Evolutionary conservation across 2,329 filamentous ascomycete genomes (phyloP).

Genomic region (Septoria linicola): DNA sequence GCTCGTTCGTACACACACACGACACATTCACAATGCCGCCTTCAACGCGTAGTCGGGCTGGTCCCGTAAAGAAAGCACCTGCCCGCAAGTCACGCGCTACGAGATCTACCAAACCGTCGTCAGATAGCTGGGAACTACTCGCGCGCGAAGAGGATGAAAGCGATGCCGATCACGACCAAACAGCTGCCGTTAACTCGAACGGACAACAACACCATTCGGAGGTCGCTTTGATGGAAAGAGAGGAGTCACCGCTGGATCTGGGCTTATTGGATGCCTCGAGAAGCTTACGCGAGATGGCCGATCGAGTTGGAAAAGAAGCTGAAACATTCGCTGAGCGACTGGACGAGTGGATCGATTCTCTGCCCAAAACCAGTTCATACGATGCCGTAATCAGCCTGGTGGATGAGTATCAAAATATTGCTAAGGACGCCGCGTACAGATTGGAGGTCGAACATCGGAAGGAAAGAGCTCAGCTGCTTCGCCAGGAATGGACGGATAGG

Average conservation of each 20-base stretch:
- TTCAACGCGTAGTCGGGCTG: constrained; percentile 14
- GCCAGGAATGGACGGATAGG: constrained; percentile 36
- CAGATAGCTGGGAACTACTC: constrained; percentile 13
- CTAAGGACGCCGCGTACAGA: constrained; percentile 50
- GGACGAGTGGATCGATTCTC: constrained; percentile 65
- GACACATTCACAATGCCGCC: constrained; percentile 14
- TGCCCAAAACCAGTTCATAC: constrained; percentile 46
- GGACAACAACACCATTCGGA: neutral
- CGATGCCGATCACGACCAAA: neutral
- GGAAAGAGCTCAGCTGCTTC: constrained; percentile 42
- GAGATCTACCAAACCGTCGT: neutral
- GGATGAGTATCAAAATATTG: constrained; percentile 49
- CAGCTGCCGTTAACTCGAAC: neutral
- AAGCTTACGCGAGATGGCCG: constrained; percentile 61
- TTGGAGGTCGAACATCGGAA: constrained; percentile 45
- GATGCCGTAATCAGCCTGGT: constrained; percentile 64
- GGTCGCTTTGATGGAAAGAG: neutral
- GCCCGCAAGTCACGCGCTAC: constrained; percentile 14
- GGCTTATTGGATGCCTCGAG: constrained; percentile 7
- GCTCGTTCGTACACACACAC: neutral
- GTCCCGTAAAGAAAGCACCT: constrained; percentile 14
- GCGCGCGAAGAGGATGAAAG: neutral
- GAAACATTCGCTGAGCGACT: constrained; percentile 82
- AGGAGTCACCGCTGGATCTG: constrained; percentile 11
- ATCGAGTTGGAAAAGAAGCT: constrained; percentile 74